A percentile compares a stretch with the other conserved stretches of the same genome.
Conservation (phyloP, 1,139 yeast genomes). For the Yamadazyma kanchanaburiensis region DNA sequence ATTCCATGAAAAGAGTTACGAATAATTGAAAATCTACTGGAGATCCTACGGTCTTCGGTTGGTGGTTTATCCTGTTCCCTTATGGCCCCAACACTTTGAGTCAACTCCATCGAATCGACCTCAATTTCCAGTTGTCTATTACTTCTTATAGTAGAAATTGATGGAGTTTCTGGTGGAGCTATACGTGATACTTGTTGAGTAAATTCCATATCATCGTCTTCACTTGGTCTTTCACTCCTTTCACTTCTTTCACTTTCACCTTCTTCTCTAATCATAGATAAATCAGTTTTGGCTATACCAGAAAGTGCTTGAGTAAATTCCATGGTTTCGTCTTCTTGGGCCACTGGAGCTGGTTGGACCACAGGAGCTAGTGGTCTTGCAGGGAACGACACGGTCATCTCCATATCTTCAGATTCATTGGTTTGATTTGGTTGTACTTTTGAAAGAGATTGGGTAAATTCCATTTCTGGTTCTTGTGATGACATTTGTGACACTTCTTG, state of each 20-base stretch:
- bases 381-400: background rate
- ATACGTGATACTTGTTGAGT: conserved; percentile 8
- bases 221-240: background rate
- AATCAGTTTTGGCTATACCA: background rate
- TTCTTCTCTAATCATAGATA: conserved; percentile 4
- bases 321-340: conserved; percentile 7
- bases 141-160: too few relatives aligned
- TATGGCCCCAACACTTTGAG: conserved; percentile 8
- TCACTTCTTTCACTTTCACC: conserved; percentile 2
- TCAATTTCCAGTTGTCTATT: too few relatives aligned
- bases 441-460: conserved; percentile 8
- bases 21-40: too few relatives aligned
- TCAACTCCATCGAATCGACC: conserved; percentile 11
- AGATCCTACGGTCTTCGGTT: too few relatives aligned
- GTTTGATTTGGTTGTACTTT: background rate
- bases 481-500: background rate
- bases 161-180: background rate
- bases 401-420: too few relatives aligned
- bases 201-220: conserved; percentile 8
- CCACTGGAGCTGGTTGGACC: background rate
- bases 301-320: conserved; percentile 14
- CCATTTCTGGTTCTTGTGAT: conserved; percentile 8
- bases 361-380: background rate
- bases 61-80: background rate
- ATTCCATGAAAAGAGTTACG: too few relatives aligned